Evolutionary conservation across 2,329 filamentous ascomycete genomes (phyloP).

Genomic region (Colletotrichum noveboracense): DNA sequence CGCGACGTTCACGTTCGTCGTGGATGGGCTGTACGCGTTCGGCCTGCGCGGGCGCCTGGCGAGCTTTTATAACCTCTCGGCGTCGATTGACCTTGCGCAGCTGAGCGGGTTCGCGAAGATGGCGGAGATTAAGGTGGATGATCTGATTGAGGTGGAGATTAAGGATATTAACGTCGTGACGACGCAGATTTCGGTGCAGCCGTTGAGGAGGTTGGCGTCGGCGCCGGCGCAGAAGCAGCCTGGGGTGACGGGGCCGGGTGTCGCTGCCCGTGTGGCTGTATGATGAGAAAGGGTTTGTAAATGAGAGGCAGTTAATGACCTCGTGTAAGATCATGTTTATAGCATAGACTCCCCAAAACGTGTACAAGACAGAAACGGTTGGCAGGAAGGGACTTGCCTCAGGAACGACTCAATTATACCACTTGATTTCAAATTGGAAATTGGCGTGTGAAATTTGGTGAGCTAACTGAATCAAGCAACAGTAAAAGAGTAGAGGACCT

Average conservation of each 20-base stretch:
- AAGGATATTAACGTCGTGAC: conserved; percentile 53
- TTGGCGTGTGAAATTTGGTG: not conserved
- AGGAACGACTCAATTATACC: not conserved
- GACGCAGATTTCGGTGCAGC: not conserved
- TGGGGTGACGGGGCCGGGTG: not conserved
- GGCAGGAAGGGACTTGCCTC: not conserved
- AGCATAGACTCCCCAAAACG: not conserved
- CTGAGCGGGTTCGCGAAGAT: conserved; percentile 42
- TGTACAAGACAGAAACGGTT: not conserved
- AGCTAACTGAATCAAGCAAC: no score
- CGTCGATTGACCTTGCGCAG: conserved; percentile 42
- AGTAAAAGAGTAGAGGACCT: no score
- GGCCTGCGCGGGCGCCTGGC: conserved; percentile 45
- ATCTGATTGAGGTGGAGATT: conserved; percentile 62
- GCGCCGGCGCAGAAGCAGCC: not conserved
- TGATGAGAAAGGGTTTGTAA: not conserved
- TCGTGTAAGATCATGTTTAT: not conserved
- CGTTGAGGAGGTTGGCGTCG: not conserved
- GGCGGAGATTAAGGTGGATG: conserved; percentile 52
- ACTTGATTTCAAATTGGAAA: not conserved
- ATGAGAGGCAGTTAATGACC: not conserved
- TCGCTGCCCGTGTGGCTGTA: not conserved
- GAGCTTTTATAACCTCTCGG: conserved; percentile 55
- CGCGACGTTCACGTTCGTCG: conserved; percentile 53
- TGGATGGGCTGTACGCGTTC: conserved; percentile 40